These are phyloP conservation scores for Voacanga thouarsii DNA, from an alignment of 257 asterid genomes.

Conservation along the genomic window DNA sequence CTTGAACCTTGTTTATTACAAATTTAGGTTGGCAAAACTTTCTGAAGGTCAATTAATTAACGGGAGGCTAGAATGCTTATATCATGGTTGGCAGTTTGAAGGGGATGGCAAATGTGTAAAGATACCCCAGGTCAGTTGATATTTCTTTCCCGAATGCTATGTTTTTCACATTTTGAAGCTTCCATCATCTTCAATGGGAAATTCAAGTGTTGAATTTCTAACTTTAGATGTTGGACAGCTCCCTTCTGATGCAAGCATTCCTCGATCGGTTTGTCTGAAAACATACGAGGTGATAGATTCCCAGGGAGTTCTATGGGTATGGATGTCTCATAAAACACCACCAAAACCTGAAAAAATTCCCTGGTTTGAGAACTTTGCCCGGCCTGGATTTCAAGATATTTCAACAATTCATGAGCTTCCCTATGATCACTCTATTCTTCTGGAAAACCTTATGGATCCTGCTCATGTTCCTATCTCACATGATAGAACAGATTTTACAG, in stretches of 20 bases:
- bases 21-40: constrained; percentile 79
- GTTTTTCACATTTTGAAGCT: background rate
- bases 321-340: constrained; percentile 82
- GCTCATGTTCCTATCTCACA: constrained; percentile 96
- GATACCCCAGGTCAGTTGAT: constrained; percentile 76
- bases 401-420: constrained; percentile 93
- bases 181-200: background rate
- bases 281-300: constrained; percentile 69
- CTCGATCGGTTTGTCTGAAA: constrained; percentile 76
- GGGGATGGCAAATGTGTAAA: constrained; percentile 85
- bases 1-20: background rate
- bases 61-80: constrained; percentile 82
- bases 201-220: background rate
- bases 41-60: constrained; percentile 86
- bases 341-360: constrained; percentile 66
- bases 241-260: constrained; percentile 65
- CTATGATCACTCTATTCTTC: constrained; percentile 89
- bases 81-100: constrained; percentile 96
- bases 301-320: constrained; percentile 92
- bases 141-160: background rate
- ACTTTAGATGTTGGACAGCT: constrained; percentile 43
- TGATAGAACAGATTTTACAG: constrained; percentile 78
- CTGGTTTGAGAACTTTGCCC: constrained; percentile 67
- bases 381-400: constrained; percentile 65
- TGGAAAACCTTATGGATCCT: constrained; percentile 97